Percentiles rank a stretch among this genome's conserved stretches.
Conservation (phyloP, 495 filamentous ascomycete species). For the Achaetomiella virescens region DNA sequence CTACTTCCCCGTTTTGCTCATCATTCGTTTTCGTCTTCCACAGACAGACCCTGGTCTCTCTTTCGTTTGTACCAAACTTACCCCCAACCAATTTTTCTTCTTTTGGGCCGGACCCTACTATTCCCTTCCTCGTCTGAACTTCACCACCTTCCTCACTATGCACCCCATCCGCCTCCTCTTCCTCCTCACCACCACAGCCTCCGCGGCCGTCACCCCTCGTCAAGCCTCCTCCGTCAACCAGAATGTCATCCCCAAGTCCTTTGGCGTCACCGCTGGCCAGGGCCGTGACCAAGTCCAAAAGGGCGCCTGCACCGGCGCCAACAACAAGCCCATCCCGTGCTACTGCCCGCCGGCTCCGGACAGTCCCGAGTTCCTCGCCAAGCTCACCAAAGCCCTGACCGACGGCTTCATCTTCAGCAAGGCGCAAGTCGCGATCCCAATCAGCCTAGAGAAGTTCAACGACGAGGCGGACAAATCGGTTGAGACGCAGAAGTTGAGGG, state of each 20-base stretch:
- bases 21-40: neutral
- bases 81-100: no score
- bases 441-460: conserved; percentile 21
- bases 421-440: conserved; percentile 12
- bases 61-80: neutral
- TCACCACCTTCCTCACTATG: conserved; percentile 10
- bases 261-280: conserved; percentile 16
- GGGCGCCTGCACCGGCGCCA: conserved; percentile 13
- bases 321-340: conserved; percentile 21
- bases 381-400: conserved; percentile 14
- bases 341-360: conserved; percentile 19
- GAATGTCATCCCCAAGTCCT: conserved; percentile 13
- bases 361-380: conserved; percentile 19
- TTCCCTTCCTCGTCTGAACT: neutral
- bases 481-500: conserved; percentile 13
- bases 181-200: conserved; percentile 9
- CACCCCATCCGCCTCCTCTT: conserved; percentile 3
- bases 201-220: conserved; percentile 2
- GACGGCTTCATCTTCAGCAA: conserved; percentile 26
- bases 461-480: conserved; percentile 12
- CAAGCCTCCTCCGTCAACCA: conserved; percentile 18
- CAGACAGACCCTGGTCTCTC: conserved; percentile 5
- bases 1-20: neutral
- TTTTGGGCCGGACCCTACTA: conserved; percentile 9
- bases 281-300: conserved; percentile 1